phyloP scores from a whole-genome alignment of 73 alveolate genomes.

The Symbiodinium pilosum region DNA sequence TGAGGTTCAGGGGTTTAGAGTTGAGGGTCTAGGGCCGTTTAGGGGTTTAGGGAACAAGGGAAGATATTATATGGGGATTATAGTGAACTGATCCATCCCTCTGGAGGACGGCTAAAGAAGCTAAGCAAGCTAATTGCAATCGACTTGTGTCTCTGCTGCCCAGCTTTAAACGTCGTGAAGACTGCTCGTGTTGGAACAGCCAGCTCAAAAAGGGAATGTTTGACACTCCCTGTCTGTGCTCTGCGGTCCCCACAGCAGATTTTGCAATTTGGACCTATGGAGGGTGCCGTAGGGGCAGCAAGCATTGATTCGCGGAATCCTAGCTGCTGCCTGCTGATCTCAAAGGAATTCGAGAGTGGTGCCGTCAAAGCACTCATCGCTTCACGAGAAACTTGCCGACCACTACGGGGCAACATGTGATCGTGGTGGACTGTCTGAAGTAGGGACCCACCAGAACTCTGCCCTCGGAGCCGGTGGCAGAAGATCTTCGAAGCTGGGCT shows the following conservation, averaged over 20 bases:
- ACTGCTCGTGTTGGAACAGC: neutral
- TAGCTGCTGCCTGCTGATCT: neutral
- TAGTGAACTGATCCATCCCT: neutral
- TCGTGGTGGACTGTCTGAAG: neutral
- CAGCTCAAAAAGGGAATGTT: neutral
- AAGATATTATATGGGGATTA: neutral
- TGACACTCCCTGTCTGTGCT: neutral
- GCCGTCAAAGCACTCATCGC: neutral
- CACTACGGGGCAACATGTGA: neutral
- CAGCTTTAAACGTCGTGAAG: neutral
- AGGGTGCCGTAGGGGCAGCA: no score
- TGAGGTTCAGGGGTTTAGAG: no score
- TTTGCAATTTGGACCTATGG: no score
- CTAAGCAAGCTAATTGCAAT: neutral
- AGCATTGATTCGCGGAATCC: neutral
- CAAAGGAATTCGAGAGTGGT: neutral
- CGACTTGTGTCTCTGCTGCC: no score
- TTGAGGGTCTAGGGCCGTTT: no score
- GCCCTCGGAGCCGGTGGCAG: neutral
- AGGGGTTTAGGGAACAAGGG: neutral
- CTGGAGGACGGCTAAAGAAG: neutral
- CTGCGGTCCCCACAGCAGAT: neutral
- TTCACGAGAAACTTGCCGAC: neutral
- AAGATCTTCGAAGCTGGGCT: neutral
- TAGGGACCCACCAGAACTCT: neutral